Percentiles rank a stretch among this genome's conserved stretches.
These are phyloP conservation scores for Phialophora tarda DNA, from an alignment of 2,329 filamentous ascomycete species.

Conservation along the genomic window DNA sequence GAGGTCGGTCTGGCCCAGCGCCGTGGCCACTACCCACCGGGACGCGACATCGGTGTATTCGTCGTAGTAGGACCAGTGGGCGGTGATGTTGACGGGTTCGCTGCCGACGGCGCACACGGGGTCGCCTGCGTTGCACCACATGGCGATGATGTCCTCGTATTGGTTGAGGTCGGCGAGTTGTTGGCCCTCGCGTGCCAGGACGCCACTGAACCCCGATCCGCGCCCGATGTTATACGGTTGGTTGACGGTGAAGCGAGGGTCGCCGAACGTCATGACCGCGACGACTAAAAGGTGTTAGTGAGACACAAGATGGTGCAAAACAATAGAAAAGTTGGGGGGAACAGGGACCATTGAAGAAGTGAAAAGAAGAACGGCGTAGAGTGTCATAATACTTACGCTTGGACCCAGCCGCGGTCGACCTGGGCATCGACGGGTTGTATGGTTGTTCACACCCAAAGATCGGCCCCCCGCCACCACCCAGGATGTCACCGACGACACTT, in stretches of 20 bases:
- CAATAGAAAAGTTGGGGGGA: not conserved
- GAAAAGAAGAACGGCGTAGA: not conserved
- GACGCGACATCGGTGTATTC: conserved; percentile 25
- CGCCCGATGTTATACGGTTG: conserved; percentile 29
- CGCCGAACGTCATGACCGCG: conserved; percentile 26
- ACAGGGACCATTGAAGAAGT: not conserved
- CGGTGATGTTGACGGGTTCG: conserved; percentile 25
- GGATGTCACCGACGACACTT: conserved; percentile 42
- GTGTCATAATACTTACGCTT: conserved; percentile 17
- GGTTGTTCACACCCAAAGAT: conserved; percentile 30
- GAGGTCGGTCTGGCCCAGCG: conserved; percentile 13
- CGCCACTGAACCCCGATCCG: conserved; percentile 25
- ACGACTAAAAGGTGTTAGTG: conserved; percentile 24
- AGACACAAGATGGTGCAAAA: not conserved
- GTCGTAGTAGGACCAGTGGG: conserved; percentile 32
- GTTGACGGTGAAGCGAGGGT: conserved; percentile 24
- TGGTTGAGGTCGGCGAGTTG: conserved; percentile 29
- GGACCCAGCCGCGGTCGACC: conserved; percentile 18
- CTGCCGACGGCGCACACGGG: conserved; percentile 31
- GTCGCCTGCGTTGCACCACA: conserved; percentile 29
- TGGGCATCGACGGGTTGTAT: conserved; percentile 18
- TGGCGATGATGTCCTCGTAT: conserved; percentile 23
- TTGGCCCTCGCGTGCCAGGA: conserved; percentile 16
- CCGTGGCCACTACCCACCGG: conserved; percentile 27
- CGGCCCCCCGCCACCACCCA: conserved; percentile 42